Percentiles rank a stretch among this genome's conserved stretches.
These are phyloP conservation scores for Nematocida homosporus DNA, from an alignment of 371 early-diverging fungal species.

Conservation along the genomic window DNA sequence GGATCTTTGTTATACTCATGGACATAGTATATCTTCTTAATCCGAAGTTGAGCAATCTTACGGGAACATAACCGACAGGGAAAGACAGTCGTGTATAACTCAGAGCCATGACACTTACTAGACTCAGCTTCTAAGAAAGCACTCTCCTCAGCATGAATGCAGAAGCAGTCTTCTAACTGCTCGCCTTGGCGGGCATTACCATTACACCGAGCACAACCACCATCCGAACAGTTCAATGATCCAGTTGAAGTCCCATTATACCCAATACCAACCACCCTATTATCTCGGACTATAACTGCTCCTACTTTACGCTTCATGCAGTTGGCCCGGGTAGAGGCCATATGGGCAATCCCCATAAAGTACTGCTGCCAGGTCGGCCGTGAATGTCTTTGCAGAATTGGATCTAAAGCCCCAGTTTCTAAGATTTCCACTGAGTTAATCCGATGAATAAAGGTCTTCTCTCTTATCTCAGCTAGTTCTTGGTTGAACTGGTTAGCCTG, in stretches of 20 bases:
- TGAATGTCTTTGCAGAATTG: not conserved
- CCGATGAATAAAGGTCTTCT: not conserved
- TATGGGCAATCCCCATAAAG: conserved; percentile 85
- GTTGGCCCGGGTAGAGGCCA: conserved; percentile 75
- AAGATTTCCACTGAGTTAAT: conserved; percentile 21
- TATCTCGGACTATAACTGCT: conserved; percentile 81
- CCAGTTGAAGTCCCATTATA: conserved; percentile 92
- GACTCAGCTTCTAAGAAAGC: conserved; percentile 72
- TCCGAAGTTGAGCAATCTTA: conserved; percentile 85
- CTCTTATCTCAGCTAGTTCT: conserved; percentile 4
- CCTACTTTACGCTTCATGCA: conserved; percentile 96
- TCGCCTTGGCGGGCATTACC: conserved; percentile 73
- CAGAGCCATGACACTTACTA: conserved; percentile 10
- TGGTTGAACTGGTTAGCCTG: not conserved
- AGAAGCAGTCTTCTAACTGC: conserved; percentile 79
- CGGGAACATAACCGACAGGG: conserved; percentile 77
- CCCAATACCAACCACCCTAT: conserved; percentile 83
- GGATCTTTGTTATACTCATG: conserved; percentile 41
- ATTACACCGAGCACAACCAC: conserved; percentile 87
- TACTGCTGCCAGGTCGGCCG: conserved; percentile 80
- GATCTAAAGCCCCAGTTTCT: not conserved
- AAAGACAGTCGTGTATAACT: conserved; percentile 47
- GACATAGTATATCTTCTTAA: conserved; percentile 79
- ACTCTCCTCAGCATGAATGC: conserved; percentile 96
- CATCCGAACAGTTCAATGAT: conserved; percentile 81